Evolutionary conservation across 768 basidiomycete species (phyloP).

Genomic region (Boletus speciosus): DNA sequence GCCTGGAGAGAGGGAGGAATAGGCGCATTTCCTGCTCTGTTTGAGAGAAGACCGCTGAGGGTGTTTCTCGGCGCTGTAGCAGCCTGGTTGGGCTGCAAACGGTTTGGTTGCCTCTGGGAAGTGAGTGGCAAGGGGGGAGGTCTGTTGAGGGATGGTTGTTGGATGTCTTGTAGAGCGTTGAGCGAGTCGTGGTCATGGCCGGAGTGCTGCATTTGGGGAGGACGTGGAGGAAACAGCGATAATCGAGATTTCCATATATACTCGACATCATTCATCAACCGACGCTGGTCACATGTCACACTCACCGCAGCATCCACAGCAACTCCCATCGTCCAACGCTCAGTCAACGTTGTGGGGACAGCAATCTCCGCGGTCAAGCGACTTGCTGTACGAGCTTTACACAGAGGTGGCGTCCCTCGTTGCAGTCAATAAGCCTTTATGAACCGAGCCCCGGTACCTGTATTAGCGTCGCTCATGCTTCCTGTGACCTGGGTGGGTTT

Average conservation of each 20-base stretch:
- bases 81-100: slow-evolving; percentile 16
- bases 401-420: not conserved
- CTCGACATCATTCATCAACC: slow-evolving; percentile 1
- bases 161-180: not conserved
- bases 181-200: slow-evolving; percentile 12
- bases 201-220: slow-evolving; percentile 24
- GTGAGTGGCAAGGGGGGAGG: not conserved
- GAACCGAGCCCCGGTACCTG: not conserved
- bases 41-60: slow-evolving; percentile 42
- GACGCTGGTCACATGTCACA: slow-evolving; percentile 19
- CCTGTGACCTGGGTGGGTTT: slow-evolving; percentile 3
- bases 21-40: slow-evolving; percentile 49
- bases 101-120: slow-evolving; percentile 11
- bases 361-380: slow-evolving; percentile 6
- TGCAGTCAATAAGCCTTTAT: not conserved
- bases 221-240: slow-evolving; percentile 24
- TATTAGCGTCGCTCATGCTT: not conserved
- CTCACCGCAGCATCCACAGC: not conserved
- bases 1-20: slow-evolving; percentile 89
- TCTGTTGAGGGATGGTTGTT: not conserved
- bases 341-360: not conserved
- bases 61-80: slow-evolving; percentile 24
- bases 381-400: slow-evolving; percentile 5
- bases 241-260: slow-evolving; percentile 38
- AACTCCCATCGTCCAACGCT: not conserved